These are phyloP conservation scores for Sugiyamaella japonica DNA, from an alignment of 1,139 yeast species.

Conservation along the genomic window DNA sequence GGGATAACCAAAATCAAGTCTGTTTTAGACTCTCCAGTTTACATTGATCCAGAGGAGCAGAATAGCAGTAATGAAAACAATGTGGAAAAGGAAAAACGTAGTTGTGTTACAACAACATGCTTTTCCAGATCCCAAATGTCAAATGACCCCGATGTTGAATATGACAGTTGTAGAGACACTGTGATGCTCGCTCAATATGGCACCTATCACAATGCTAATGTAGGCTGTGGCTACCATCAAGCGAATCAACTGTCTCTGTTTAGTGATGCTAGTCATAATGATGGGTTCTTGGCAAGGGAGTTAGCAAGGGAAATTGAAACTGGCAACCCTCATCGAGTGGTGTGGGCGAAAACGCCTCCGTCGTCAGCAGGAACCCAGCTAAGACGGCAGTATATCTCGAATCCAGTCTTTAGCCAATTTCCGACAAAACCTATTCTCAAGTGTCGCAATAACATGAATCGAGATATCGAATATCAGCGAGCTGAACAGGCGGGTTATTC, in stretches of 20 bases:
- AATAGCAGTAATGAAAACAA: background rate
- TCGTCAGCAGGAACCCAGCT: conserved; percentile 4
- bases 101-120: background rate
- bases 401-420: background rate
- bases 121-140: background rate
- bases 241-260: background rate
- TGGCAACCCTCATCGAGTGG: background rate
- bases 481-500: background rate
- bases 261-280: background rate
- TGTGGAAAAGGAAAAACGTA: background rate
- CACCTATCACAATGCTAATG: no score
- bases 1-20: conserved; percentile 12
- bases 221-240: background rate
- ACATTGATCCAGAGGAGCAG: conserved; percentile 3
- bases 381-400: background rate
- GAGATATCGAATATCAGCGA: conserved; percentile 14
- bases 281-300: background rate
- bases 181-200: background rate
- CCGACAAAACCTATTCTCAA: conserved; percentile 21
- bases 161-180: background rate
- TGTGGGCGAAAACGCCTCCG: conserved; percentile 9
- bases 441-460: conserved; percentile 17
- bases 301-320: background rate
- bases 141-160: background rate
- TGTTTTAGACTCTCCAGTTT: conserved; percentile 9